Conservation (phyloP, 2,329 filamentous ascomycete genomes). For the Penicillium psychrosexuale region DNA sequence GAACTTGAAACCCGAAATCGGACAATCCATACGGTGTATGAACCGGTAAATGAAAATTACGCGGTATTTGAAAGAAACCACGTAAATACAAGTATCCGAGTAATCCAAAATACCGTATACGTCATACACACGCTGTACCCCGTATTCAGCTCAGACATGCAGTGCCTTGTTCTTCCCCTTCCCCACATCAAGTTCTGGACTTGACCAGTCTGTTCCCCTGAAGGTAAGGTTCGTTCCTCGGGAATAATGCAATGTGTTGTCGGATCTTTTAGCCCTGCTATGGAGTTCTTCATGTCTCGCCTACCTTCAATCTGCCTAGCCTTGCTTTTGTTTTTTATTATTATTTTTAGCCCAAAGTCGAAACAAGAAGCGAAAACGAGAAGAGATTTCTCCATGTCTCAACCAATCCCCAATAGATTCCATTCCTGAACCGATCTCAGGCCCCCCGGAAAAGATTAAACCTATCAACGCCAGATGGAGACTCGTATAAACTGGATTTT, state of each 20-base stretch:
- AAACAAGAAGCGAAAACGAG: background rate
- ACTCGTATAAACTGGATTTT: background rate
- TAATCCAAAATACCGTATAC: background rate
- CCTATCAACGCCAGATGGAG: conserved; percentile 1
- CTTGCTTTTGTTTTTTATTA: background rate
- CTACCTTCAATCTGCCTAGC: background rate
- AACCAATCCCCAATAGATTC: background rate
- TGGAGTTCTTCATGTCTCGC: conserved; percentile 10
- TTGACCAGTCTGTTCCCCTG: conserved; percentile 1
- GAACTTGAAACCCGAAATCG: background rate
- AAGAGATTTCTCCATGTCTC: background rate
- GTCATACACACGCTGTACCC: background rate
- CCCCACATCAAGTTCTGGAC: conserved; percentile 7
- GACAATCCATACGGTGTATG: background rate
- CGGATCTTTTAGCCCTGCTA: conserved; percentile 8
- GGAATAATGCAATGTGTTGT: background rate
- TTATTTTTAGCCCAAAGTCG: background rate
- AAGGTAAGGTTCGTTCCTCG: background rate
- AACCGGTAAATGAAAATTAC: background rate
- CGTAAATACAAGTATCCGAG: background rate
- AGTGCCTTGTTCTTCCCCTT: background rate
- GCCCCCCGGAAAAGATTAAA: background rate
- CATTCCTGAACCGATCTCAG: conserved; percentile 1
- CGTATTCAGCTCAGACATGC: background rate
- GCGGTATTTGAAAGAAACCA: background rate